These are phyloP conservation scores for Arabidopsis suecica DNA, from an alignment of 345 rosid genomes.

Conservation along the genomic window DNA sequence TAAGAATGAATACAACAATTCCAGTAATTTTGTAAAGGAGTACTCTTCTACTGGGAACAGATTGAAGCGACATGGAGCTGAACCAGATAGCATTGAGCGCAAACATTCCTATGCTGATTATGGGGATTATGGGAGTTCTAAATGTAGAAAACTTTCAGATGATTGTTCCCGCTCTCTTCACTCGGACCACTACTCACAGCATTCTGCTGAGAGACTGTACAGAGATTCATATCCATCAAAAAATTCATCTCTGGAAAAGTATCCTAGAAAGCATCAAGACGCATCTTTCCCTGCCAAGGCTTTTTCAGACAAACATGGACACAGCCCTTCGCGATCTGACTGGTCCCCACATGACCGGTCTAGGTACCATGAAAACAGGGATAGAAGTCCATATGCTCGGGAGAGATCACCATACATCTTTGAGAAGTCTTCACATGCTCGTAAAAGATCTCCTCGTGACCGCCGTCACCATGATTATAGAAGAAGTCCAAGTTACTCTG, in stretches of 20 bases:
- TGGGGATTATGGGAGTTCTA: slow-evolving; percentile 66
- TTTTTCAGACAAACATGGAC: slow-evolving; percentile 75
- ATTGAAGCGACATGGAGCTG: slow-evolving; percentile 77
- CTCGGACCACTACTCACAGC: slow-evolving; percentile 68
- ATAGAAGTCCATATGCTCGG: slow-evolving; percentile 63
- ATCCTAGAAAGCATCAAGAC: slow-evolving; percentile 77
- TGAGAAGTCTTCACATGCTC: slow-evolving; percentile 60
- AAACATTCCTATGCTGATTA: slow-evolving; percentile 60
- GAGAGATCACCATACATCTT: slow-evolving; percentile 60
- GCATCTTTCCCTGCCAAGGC: slow-evolving; percentile 67
- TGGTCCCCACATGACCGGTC: slow-evolving; percentile 74
- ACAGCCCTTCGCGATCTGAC: slow-evolving; percentile 76
- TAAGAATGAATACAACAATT: slow-evolving; percentile 67
- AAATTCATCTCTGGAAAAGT: slow-evolving; percentile 64
- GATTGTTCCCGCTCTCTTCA: slow-evolving; percentile 63
- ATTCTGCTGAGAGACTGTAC: slow-evolving; percentile 63
- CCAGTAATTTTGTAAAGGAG: slow-evolving; percentile 71
- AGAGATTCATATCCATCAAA: slow-evolving; percentile 75
- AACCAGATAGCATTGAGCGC: slow-evolving; percentile 69
- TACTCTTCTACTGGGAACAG: slow-evolving; percentile 60
- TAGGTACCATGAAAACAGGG: slow-evolving; percentile 69
- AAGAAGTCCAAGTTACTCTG: slow-evolving; percentile 78
- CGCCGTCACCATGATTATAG: slow-evolving; percentile 75
- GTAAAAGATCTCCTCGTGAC: slow-evolving; percentile 77
- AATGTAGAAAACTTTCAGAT: slow-evolving; percentile 81